Percentiles rank a stretch among this genome's conserved stretches.
phyloP scores from a whole-genome alignment of 345 rosid genomes.

The Camelina hispida region DNA sequence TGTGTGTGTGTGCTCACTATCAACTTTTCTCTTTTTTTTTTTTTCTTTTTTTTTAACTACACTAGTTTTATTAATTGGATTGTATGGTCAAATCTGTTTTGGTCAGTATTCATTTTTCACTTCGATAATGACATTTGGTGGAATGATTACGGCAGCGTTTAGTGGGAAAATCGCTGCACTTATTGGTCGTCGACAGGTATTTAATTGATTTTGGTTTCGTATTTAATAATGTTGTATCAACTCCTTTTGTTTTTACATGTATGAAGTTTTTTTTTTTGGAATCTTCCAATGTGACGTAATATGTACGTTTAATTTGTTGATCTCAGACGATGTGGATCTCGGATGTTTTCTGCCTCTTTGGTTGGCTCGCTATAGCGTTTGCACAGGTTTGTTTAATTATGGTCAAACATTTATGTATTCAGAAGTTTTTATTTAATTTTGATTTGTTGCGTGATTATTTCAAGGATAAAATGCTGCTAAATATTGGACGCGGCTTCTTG shows the following conservation, averaged over 20 bases:
- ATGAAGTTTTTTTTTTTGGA: too few relatives aligned
- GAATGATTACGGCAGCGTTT: conserved; percentile 40
- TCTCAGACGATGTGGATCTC: conserved; percentile 54
- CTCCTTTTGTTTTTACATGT: not conserved
- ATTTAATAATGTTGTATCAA: not conserved
- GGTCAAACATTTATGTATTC: not conserved
- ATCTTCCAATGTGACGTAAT: not conserved
- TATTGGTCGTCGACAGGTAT: conserved; percentile 44
- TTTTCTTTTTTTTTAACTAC: too few relatives aligned
- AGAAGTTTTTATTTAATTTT: not conserved
- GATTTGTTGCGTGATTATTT: not conserved
- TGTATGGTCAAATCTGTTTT: not conserved
- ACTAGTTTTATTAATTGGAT: too few relatives aligned
- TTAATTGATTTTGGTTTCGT: not conserved
- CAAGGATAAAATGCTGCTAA: conserved; percentile 34
- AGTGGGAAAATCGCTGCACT: conserved; percentile 46
- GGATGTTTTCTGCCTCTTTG: conserved; percentile 40
- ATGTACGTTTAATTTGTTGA: not conserved
- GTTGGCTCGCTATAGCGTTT: conserved; percentile 52
- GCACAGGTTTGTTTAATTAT: conserved; percentile 41
- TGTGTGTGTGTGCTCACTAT: not conserved
- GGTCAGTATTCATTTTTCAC: conserved; percentile 44
- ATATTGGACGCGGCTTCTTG: conserved; percentile 42
- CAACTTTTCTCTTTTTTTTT: not conserved
- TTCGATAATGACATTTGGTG: conserved; percentile 47